Evolutionary conservation across 2,329 filamentous ascomycete species (phyloP).

Genomic region (Neofusicoccum cordaticola): DNA sequence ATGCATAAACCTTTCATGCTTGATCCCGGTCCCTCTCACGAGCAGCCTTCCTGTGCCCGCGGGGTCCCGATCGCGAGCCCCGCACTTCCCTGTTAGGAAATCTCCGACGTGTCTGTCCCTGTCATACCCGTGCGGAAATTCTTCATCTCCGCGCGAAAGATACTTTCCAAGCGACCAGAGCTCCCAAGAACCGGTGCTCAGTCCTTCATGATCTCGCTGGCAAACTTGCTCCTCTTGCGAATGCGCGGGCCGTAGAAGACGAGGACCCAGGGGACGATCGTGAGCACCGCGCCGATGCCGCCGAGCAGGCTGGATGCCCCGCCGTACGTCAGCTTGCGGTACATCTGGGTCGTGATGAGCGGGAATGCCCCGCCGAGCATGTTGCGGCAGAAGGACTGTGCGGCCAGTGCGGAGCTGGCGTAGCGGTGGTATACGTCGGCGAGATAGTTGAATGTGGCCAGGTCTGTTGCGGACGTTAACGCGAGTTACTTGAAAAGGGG

Average conservation of each 20-base stretch:
- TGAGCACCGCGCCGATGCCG: slow-evolving; percentile 64
- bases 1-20: not conserved
- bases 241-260: slow-evolving; percentile 76
- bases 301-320: slow-evolving; percentile 74
- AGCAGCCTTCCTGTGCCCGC: not conserved
- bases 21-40: not conserved
- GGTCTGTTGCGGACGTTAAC: slow-evolving; percentile 23
- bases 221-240: slow-evolving; percentile 72
- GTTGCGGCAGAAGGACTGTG: slow-evolving; percentile 84
- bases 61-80: not conserved
- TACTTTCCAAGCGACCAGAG: not conserved
- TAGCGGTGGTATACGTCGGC: slow-evolving; percentile 85
- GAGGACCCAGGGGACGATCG: slow-evolving; percentile 82
- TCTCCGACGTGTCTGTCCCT: not conserved
- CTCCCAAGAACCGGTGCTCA: not conserved
- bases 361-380: slow-evolving; percentile 79
- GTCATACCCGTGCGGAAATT: not conserved
- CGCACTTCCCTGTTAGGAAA: not conserved
- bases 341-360: slow-evolving; percentile 71
- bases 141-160: not conserved
- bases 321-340: slow-evolving; percentile 66
- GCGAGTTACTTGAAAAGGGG: slow-evolving; percentile 7
- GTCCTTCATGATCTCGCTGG: slow-evolving; percentile 44
- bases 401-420: slow-evolving; percentile 79
- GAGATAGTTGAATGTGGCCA: slow-evolving; percentile 89